phyloP scores from a whole-genome alignment of 78 protist genomes.

The Dictyostelium firmibasis region DNA sequence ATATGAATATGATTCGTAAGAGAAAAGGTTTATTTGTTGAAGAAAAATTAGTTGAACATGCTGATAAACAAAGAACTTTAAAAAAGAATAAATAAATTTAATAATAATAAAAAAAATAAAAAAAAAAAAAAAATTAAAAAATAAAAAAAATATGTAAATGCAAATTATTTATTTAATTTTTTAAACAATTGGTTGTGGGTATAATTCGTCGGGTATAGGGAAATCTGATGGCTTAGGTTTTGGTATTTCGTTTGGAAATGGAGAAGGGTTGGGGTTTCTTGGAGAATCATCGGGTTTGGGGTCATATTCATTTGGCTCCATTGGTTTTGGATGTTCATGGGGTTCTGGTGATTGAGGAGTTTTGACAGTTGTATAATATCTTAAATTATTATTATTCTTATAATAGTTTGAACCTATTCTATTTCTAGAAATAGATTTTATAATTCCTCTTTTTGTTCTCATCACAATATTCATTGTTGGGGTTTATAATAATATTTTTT shows the following conservation, averaged over 20 bases:
- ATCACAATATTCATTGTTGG: background rate
- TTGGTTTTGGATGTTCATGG: background rate
- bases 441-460: background rate
- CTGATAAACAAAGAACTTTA: constrained; percentile 96
- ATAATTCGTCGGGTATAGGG: background rate
- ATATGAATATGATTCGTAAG: constrained; percentile 85
- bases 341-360: background rate
- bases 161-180: background rate
- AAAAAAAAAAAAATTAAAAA: no score
- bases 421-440: background rate
- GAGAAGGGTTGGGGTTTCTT: background rate
- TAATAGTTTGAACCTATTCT: background rate
- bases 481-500: background rate
- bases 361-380: background rate
- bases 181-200: background rate
- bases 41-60: constrained; percentile 93
- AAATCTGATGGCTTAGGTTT: background rate
- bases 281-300: background rate
- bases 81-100: constrained; percentile 84
- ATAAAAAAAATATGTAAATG: no score
- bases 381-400: background rate
- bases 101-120: background rate
- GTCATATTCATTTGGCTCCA: background rate
- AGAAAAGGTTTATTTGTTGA: constrained; percentile 94
- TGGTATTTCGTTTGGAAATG: background rate